These are phyloP conservation scores for Chlorociboria aeruginascens DNA, from an alignment of 495 filamentous ascomycete species.

Conservation along the genomic window DNA sequence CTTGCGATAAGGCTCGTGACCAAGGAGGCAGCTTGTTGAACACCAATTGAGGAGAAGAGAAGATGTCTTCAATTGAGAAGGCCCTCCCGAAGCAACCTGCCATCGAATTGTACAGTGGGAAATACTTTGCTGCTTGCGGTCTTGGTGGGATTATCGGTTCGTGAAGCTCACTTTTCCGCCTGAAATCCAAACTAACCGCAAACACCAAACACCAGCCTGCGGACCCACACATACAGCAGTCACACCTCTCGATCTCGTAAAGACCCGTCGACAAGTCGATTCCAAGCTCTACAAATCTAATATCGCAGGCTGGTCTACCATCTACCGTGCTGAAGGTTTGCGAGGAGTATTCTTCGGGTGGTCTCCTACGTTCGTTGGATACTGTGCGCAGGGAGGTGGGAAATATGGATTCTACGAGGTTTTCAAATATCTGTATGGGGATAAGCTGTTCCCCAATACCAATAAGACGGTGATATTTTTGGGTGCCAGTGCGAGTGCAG, in stretches of 20 bases:
- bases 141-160: slow-evolving; percentile 54
- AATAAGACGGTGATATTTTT: slow-evolving; percentile 56
- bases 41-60: neutral
- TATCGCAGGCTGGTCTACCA: slow-evolving; percentile 50
- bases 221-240: slow-evolving; percentile 46
- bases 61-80: slow-evolving; percentile 15
- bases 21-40: neutral
- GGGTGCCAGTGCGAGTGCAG: slow-evolving; percentile 51
- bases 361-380: slow-evolving; percentile 57
- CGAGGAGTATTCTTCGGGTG: slow-evolving; percentile 65
- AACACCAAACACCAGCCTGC: slow-evolving; percentile 34
- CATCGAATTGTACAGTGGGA: slow-evolving; percentile 55
- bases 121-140: slow-evolving; percentile 54
- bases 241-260: slow-evolving; percentile 47
- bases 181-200: neutral
- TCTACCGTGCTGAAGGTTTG: slow-evolving; percentile 51
- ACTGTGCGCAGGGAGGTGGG: slow-evolving; percentile 63
- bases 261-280: slow-evolving; percentile 64
- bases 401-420: slow-evolving; percentile 69
- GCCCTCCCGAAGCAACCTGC: slow-evolving; percentile 19
- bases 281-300: slow-evolving; percentile 59
- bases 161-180: slow-evolving; percentile 10
- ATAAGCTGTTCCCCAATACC: slow-evolving; percentile 45
- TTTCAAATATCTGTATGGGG: slow-evolving; percentile 62
- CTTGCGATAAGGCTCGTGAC: slow-evolving; percentile 10